A percentile compares a stretch with the other conserved stretches of the same genome.
phyloP scores from a whole-genome alignment of 208 protist genomes.

The Trypanosoma theileri region DNA sequence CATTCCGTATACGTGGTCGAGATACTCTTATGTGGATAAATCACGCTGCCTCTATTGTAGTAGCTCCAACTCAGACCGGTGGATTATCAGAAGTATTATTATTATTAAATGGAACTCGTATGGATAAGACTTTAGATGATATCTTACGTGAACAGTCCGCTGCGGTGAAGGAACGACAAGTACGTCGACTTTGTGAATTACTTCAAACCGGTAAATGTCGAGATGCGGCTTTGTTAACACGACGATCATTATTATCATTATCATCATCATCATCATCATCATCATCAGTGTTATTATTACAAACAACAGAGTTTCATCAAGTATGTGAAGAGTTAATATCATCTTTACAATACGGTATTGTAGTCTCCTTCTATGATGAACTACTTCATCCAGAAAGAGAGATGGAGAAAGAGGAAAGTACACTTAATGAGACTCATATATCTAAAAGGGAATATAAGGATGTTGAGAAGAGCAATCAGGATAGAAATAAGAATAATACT shows the following conservation, averaged over 20 bases:
- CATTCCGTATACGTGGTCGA: slow-evolving; percentile 7
- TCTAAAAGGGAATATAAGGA: background rate
- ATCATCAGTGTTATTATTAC: slow-evolving; percentile 4
- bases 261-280: no score
- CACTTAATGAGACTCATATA: background rate
- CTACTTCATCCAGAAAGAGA: slow-evolving; percentile 16
- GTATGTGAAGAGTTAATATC: slow-evolving; percentile 20
- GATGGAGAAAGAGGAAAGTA: background rate
- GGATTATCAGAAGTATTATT: slow-evolving; percentile 22
- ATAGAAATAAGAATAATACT: background rate
- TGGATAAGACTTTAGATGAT: slow-evolving; percentile 20
- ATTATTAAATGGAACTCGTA: slow-evolving; percentile 23
- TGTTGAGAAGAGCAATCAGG: background rate
- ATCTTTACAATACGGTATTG: background rate
- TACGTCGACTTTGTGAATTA: slow-evolving; percentile 12
- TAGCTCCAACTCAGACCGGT: slow-evolving; percentile 10
- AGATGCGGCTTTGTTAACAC: slow-evolving; percentile 30
- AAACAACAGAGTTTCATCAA: slow-evolving; percentile 19
- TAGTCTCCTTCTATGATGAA: slow-evolving; percentile 30
- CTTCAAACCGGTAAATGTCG: slow-evolving; percentile 3
- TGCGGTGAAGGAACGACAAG: background rate
- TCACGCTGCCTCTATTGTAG: slow-evolving; percentile 33
- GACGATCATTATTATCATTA: slow-evolving; percentile 4
- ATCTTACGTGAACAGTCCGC: slow-evolving; percentile 24
- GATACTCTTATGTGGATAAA: slow-evolving; percentile 24